Base-by-base conservation (phyloP, 1,139 yeast species). In the Scheffersomyces insectosa region DNA sequence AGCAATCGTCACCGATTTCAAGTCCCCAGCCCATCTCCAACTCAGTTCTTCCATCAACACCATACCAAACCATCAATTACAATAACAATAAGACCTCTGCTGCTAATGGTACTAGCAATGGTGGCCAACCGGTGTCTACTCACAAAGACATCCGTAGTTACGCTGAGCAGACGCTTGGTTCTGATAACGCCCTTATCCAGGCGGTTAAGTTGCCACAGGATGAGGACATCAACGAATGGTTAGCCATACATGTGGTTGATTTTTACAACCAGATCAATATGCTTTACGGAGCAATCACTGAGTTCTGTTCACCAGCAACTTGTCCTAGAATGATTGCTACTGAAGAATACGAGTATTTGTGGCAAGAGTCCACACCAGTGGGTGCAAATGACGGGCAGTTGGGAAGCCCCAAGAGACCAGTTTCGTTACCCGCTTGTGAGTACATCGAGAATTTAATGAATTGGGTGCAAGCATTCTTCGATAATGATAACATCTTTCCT, bases 281-380 rank as follows among this genome's bases (percentile, higher is more conserved):
- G 99, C 73, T 93, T 6, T 93, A 93, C 59, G 97, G 98, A 10
- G 85, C 98, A 5, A 87, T 95, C 48, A 91, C 99, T 1, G 97
- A 90, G 66, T 91, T 93, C 59, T 93, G 99, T 63, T 88, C 97
- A 0, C 97, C 98, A 1, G 66, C 71, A 14, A 80, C 96, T 2
- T 93, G 99, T 63, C 98, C 99, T 3, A 71, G 95, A 47, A 93
- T 93, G 99, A 89, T 87, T 44, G 99, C 99, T 11, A 91, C 98
- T 0, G 95, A 86, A 47, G 97, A 90, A 67, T 93, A 90, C 62
- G 99, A 93, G 65, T 93, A 93, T 60, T 77, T 93, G 48, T 93
- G 99, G 99, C 97, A 90, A 62, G 96, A 88, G 56, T 67, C 80
- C 35, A 66, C 72, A 56, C 65, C 79, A 10, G 62, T 71, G 60